Evolutionary conservation across 208 protist species (phyloP).

Genomic region (Trichomonas tenax): DNA sequence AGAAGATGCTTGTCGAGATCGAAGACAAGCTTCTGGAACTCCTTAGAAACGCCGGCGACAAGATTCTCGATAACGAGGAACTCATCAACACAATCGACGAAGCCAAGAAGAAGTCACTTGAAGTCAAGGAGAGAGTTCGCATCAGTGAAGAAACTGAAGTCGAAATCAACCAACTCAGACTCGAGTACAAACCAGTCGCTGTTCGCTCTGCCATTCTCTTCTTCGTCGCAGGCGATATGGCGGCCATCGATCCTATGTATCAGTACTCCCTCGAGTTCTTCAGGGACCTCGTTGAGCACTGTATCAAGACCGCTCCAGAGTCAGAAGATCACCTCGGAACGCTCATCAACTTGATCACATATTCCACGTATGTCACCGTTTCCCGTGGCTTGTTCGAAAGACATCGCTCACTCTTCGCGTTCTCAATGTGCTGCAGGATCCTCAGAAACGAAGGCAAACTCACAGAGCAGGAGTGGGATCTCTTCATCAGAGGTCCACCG

Average conservation of each 20-base stretch:
- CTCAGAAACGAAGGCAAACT: conserved; percentile 43
- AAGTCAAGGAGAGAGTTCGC: conserved; percentile 71
- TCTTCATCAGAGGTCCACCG: conserved; percentile 39
- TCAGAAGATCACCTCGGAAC: conserved; percentile 51
- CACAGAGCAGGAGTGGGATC: conserved; percentile 36
- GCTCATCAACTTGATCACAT: conserved; percentile 63
- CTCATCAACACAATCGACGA: conserved; percentile 68
- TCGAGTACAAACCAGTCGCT: conserved; percentile 80
- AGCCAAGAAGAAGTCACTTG: conserved; percentile 80
- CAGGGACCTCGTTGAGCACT: conserved; percentile 70
- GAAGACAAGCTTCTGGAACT: conserved; percentile 56
- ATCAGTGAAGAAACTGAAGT: conserved; percentile 48
- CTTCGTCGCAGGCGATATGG: conserved; percentile 88
- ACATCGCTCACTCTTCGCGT: conserved; percentile 83
- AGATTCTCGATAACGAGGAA: conserved; percentile 75
- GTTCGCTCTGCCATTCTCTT: conserved; percentile 80
- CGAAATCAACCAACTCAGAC: conserved; percentile 61
- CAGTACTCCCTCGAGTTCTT: conserved; percentile 93
- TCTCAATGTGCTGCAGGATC: conserved; percentile 65
- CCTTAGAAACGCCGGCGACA: conserved; percentile 38
- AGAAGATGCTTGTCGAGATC: conserved; percentile 49
- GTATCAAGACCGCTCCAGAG: background rate
- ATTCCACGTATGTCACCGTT: conserved; percentile 72
- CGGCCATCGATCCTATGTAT: conserved; percentile 91
- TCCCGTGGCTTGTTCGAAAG: conserved; percentile 88